Evolutionary conservation across 257 asterid genomes (phyloP).

Genomic region (Solanum pimpinellifolium): DNA sequence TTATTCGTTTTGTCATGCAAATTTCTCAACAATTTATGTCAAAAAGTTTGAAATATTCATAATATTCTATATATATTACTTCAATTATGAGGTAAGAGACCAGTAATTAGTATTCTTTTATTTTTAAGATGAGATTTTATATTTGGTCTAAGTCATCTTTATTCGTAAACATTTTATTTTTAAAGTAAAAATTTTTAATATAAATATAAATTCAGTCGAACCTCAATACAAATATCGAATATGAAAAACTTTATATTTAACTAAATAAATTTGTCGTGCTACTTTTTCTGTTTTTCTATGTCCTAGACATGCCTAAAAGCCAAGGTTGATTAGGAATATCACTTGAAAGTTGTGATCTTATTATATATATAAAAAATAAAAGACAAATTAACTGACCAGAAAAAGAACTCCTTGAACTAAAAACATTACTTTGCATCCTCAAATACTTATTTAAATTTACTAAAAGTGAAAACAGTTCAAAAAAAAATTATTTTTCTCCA

Average conservation of each 20-base stretch:
- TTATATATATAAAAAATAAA: neutral
- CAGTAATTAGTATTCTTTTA: neutral
- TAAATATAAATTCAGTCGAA: neutral
- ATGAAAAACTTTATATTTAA: neutral
- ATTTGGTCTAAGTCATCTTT: rapidly evolving
- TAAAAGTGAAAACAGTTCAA: neutral
- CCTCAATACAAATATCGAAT: neutral
- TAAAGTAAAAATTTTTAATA: rapidly evolving
- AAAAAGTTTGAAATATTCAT: too few relatives aligned
- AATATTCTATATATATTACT: neutral
- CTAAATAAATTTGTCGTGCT: neutral
- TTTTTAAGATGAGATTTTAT: neutral
- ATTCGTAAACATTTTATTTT: neutral
- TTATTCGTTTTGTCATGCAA: neutral
- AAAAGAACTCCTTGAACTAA: neutral
- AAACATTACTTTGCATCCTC: neutral
- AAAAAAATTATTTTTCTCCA: neutral
- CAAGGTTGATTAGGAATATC: neutral
- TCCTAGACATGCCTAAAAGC: neutral
- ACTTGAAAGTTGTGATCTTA: neutral
- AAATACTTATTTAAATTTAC: neutral
- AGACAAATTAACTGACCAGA: neutral
- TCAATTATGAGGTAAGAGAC: neutral
- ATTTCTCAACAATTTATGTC: neutral
- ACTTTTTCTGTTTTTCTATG: neutral